Evolutionary conservation across 192 early-diverging fungal genomes (phyloP), one percentile per base, ranked within the genome.

Genomic region (Geranomyces variabilis): DNA sequence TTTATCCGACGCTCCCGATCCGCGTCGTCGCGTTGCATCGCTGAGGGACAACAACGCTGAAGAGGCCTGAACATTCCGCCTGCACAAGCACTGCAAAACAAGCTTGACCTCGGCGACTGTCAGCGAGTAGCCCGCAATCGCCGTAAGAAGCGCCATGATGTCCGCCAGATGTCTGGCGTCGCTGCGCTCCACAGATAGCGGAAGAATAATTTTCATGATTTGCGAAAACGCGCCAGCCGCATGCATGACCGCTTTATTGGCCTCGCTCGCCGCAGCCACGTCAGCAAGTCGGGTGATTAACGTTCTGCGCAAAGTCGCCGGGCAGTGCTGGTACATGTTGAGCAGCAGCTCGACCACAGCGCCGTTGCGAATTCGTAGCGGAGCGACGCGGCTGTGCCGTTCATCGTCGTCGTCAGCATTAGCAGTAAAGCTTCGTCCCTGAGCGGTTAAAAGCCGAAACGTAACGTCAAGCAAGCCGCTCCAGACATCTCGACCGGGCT

Each of bases 51-150:
- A 7, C 24, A n/a, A 7, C 29, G 21, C 58, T 19, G 29, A 4
- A 29, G 58, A 19, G 31, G 12, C 58, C n/a, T 31, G 14, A 2
- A 64, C n/a, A 45, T 64, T 45, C n/a, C 63, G 63, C 19, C 62
- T 62, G 2, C 77, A 60, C 5, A 81, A 64, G 46, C 73, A 70
- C 34, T 53, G 29, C 13, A 82, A 63, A 24, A 79, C 7, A 31
- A 73, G 56, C 51, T 75, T 76, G 13, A 76, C 73, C 48, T 82
- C 81, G 7, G 81, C 75, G n/a, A 79, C 75, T 0, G 78, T 73
- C 29, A 82, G 33, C 29, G 75, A 77, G 62, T 77, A 80, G 30
- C 56, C 51, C 29, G 77, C 81, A 55, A 82, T 69, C 3, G 48
- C 28, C 74, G 77, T 73, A 59, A 82, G 62, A 3, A 79, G 22